These are phyloP conservation scores for Kurtzmaniella fragi DNA, from an alignment of 805 yeast genomes.

Conservation along the genomic window DNA sequence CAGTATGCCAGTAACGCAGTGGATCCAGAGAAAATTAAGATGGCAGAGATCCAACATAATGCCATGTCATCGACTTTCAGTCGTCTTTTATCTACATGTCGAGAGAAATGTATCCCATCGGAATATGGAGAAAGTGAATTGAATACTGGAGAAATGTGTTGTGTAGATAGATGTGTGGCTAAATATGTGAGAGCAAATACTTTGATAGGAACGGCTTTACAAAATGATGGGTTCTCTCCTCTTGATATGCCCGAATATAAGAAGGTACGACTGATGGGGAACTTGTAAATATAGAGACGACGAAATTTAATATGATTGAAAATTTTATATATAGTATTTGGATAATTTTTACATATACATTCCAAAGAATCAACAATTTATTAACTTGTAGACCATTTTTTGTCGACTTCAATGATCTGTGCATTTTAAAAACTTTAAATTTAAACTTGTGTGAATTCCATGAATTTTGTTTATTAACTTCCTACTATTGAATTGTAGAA, in stretches of 20 bases:
- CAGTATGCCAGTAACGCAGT: constrained; percentile 43
- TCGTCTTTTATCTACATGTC: constrained; percentile 58
- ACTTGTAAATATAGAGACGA: neutral
- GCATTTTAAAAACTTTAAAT: too few relatives aligned
- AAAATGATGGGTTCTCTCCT: constrained; percentile 40
- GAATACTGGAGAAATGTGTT: constrained; percentile 76
- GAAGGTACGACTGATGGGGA: constrained; percentile 12
- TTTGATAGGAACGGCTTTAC: constrained; percentile 51
- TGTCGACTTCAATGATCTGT: too few relatives aligned
- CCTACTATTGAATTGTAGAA: too few relatives aligned
- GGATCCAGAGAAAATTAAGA: constrained; percentile 53
- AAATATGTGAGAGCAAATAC: constrained; percentile 76
- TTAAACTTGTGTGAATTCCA: too few relatives aligned
- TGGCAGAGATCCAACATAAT: constrained; percentile 64
- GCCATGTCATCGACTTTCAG: constrained; percentile 57
- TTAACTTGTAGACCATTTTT: too few relatives aligned
- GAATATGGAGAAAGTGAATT: constrained; percentile 82
- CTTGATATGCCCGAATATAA: constrained; percentile 40
- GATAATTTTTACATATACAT: too few relatives aligned
- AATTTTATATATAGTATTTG: too few relatives aligned
- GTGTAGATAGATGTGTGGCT: constrained; percentile 81
- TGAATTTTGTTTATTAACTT: too few relatives aligned
- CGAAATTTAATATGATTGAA: too few relatives aligned
- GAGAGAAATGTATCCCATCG: constrained; percentile 74
- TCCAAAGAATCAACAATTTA: too few relatives aligned